Conservation (phyloP, 768 basidiomycete species). For the Termitomyces sp. region DNA sequence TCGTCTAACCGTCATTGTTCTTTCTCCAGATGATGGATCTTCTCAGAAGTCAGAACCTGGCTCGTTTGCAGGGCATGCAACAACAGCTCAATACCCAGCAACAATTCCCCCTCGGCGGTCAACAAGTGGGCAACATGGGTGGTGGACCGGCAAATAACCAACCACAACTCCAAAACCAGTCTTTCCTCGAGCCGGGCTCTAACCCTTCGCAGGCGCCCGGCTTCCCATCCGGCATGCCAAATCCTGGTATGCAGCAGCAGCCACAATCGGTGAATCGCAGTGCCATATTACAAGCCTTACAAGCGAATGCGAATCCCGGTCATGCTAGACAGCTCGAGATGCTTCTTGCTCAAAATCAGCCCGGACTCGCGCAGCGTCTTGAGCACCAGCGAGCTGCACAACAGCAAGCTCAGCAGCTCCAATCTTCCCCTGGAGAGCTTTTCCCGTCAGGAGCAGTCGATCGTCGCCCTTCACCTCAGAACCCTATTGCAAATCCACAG, state of each 20-base stretch:
- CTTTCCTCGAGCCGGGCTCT: conserved; percentile 31
- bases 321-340: conserved; percentile 42
- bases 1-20: conserved; percentile 19
- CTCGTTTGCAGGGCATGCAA: conserved; percentile 33
- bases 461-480: conserved; percentile 43
- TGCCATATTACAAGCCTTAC: conserved; percentile 34
- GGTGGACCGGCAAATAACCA: conserved; percentile 25
- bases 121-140: conserved; percentile 30
- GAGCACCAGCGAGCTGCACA: conserved; percentile 23
- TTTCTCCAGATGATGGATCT: conserved; percentile 40
- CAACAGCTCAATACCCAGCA: conserved; percentile 41
- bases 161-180: conserved; percentile 21
- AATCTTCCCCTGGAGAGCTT: conserved; percentile 42
- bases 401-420: conserved; percentile 20
- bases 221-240: conserved; percentile 34
- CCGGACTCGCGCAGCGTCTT: conserved; percentile 21
- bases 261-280: conserved; percentile 21
- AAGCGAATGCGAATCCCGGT: conserved; percentile 23
- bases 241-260: conserved; percentile 18
- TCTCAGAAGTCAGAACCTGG: conserved; percentile 35
- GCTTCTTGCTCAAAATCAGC: conserved; percentile 44
- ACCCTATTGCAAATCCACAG: conserved; percentile 11
- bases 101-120: conserved; percentile 36
- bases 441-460: conserved; percentile 39
- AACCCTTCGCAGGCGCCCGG: conserved; percentile 29